A percentile compares a stretch with the other conserved stretches of the same genome.
Evolutionary conservation across 768 basidiomycete species (phyloP).

Genomic region (Ramaria sp.): DNA sequence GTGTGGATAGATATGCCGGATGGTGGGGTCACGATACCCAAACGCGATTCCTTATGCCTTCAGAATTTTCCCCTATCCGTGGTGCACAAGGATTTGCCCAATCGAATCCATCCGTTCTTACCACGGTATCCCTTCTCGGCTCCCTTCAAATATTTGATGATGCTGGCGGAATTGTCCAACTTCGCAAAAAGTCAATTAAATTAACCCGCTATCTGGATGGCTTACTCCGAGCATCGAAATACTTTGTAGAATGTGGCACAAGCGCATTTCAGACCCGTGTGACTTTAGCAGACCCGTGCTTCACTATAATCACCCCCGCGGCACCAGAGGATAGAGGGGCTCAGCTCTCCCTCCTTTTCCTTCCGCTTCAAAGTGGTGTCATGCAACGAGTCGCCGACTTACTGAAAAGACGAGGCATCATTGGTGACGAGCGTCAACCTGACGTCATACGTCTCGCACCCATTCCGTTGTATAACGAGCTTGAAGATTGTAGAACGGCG

Average conservation of each 20-base stretch:
- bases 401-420: slow-evolving; percentile 60
- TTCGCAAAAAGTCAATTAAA: slow-evolving; percentile 58
- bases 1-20: slow-evolving; percentile 59
- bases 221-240: slow-evolving; percentile 48
- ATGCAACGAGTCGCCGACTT: slow-evolving; percentile 64
- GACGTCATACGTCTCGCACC: slow-evolving; percentile 89
- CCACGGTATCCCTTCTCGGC: slow-evolving; percentile 71
- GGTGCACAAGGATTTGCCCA: slow-evolving; percentile 96
- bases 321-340: slow-evolving; percentile 62
- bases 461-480: slow-evolving; percentile 76
- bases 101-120: slow-evolving; percentile 84
- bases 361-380: slow-evolving; percentile 45
- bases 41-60: slow-evolving; percentile 88
- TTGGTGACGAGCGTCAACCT: slow-evolving; percentile 87
- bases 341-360: slow-evolving; percentile 79
- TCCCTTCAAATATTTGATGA: slow-evolving; percentile 72
- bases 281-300: slow-evolving; percentile 31
- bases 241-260: slow-evolving; percentile 33
- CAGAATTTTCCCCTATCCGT: slow-evolving; percentile 67
- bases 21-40: slow-evolving; percentile 95
- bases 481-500: slow-evolving; percentile 65
- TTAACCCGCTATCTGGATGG: slow-evolving; percentile 67
- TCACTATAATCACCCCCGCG: slow-evolving; percentile 89
- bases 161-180: slow-evolving; percentile 59
- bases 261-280: background rate